phyloP scores from a whole-genome alignment of 2,329 filamentous ascomycete genomes.

The Botrytis cinerea region DNA sequence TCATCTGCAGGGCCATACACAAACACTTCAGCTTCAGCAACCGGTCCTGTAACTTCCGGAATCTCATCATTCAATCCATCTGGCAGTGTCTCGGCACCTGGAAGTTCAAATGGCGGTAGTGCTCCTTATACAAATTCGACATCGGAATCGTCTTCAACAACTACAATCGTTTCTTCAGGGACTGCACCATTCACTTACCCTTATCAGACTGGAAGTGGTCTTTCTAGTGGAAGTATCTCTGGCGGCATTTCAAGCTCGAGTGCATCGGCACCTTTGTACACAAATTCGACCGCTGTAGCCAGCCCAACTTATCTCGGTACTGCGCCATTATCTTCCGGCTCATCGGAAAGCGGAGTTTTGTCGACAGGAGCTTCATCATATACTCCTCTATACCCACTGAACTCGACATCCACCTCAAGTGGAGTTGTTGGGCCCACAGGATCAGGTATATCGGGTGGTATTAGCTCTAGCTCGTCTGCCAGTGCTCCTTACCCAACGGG shows the following conservation, averaged over 20 bases:
- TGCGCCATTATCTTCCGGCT: slow-evolving; percentile 10
- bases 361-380: slow-evolving; percentile 10
- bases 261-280: slow-evolving; percentile 17
- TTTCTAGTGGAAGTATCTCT: slow-evolving; percentile 22
- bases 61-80: slow-evolving; percentile 18
- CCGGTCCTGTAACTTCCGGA: slow-evolving; percentile 3
- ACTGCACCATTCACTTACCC: slow-evolving; percentile 17
- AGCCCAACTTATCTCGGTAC: slow-evolving; percentile 17
- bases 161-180: neutral
- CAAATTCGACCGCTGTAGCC: slow-evolving; percentile 8
- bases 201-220: neutral
- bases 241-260: neutral
- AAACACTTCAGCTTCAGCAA: slow-evolving; percentile 18
- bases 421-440: neutral
- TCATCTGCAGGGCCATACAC: slow-evolving; percentile 12
- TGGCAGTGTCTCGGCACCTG: neutral
- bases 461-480: neutral
- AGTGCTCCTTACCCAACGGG: slow-evolving; percentile 25
- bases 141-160: slow-evolving; percentile 6
- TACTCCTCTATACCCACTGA: slow-evolving; percentile 12
- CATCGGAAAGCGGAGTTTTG: slow-evolving; percentile 10
- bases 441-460: slow-evolving; percentile 13
- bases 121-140: slow-evolving; percentile 15
- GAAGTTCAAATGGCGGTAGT: slow-evolving; percentile 4
- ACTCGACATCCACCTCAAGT: slow-evolving; percentile 8